Evolutionary conservation across 768 basidiomycete species (phyloP).

Genomic region (Kwoniella newhampshirensis): DNA sequence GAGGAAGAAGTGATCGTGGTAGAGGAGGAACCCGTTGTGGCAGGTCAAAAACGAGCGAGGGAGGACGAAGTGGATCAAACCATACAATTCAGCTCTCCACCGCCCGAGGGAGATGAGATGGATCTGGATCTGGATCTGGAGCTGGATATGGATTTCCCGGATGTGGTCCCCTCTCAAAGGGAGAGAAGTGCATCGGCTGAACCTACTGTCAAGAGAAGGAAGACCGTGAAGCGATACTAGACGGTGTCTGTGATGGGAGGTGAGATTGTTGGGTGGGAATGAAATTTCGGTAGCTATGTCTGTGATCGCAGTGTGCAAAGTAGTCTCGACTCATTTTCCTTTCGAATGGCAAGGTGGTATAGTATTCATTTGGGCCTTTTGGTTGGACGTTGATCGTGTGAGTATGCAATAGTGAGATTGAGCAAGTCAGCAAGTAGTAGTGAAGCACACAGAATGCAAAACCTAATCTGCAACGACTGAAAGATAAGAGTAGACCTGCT

Average conservation of each 20-base stretch:
- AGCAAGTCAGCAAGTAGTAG: no score
- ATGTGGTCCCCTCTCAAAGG: conserved; percentile 5
- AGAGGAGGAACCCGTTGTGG: not conserved
- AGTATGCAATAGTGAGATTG: no score
- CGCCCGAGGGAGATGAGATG: not conserved
- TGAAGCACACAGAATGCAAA: no score
- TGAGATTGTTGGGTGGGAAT: no score
- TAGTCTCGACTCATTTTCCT: no score
- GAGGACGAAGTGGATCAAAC: conserved; percentile 6
- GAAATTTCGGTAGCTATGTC: no score
- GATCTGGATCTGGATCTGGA: conserved; percentile 20
- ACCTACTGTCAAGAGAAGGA: conserved; percentile 19
- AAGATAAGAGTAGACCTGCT: no score
- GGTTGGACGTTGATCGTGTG: no score
- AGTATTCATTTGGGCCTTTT: no score
- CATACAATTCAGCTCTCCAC: not conserved
- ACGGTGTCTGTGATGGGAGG: not conserved
- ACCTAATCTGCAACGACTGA: no score
- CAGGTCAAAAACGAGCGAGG: conserved; percentile 5
- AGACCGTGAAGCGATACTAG: conserved; percentile 18
- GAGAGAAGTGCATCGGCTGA: conserved; percentile 25
- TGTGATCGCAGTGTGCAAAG: no score
- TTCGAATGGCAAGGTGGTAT: no score
- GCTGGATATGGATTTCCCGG: conserved; percentile 26
- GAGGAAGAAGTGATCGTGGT: conserved; percentile 19